Base-by-base conservation (phyloP, 2,329 filamentous ascomycete species). In the Akanthomyces muscarius region DNA sequence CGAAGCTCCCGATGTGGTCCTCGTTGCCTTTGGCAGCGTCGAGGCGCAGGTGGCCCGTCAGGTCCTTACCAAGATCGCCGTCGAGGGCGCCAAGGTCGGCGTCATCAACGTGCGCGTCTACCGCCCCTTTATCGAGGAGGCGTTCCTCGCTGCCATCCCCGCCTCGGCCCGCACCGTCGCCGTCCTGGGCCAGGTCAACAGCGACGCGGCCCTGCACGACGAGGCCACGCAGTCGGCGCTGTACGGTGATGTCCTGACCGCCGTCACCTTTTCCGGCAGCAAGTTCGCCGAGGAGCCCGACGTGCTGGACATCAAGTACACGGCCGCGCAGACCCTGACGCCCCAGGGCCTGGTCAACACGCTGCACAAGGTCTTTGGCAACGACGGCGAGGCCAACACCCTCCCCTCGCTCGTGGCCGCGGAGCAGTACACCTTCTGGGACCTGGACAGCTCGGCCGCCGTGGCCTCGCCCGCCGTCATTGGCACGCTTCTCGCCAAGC, bases 361-460 rank as follows among this genome's bases (percentile, higher is more conserved):
- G 67, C 73, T 88, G 69, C 71, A 81, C 74, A 76, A 78, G 67
- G 74, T 83, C 66, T 75, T 79, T 63, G 76, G 74, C 72, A 84
- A 86, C 69, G 89, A 89, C 69, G 83, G 77, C 60, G 75, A 78
- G 55, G 72, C 76, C 28, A 77, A 77, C 63, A 70, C 74, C 63
- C 73, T 72, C 65, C 74, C 69, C 63, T 80, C 66, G n/a, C 74
- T 81, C 53, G 75, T 87, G 61, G 80, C 86, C 67, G 86, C 88
- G 23, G 84, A 91, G 74, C 90, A 98, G 76, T 98, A 95, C 79
- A 89, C 88, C 14, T 97, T 99, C 83, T 98, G 93, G 92, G 91
- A 97, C 69, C 74, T 90, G 47, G 94, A 97, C 71, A 84, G 87
- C 74, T 92, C 92, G 33, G 77, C 81, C 1, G 84, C 89, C 58